Evolutionary conservation across 2,329 filamentous ascomycete species (phyloP), one percentile per base, ranked within the genome.

Genomic region (Beauveria sp.): DNA sequence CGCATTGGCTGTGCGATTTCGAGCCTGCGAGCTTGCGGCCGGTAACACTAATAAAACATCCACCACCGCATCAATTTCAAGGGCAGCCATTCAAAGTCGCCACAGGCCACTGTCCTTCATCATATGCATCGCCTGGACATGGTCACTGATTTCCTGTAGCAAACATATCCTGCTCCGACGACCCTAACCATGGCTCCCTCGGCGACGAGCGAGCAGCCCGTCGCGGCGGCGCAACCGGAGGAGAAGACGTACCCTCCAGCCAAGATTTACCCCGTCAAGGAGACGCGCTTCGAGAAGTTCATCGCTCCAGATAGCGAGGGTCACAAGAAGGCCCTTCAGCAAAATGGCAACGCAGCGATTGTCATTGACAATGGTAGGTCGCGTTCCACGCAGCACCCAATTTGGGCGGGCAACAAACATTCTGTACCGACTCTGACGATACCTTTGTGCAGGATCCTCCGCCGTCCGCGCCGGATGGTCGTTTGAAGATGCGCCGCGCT

Each of bases 291-390:
- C 68, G 83, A 86, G 64, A 80, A 80, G 63, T 80, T 75, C 60
- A 75, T 82, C 43, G 73, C 79, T 34, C 75, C 80, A 2, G 78
- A 84, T 67, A 76, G 80, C 9, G 87, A 93, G 68, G 90, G 89
- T 53, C 92, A 89, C 70, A 81, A 84, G 68, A 80, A 83, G 66
- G 92, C 90, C 63, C 80, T 83, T 55, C 76, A 83, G 61, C 76
- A 81, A 22, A 73, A 80, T 18, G 81, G 78, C 62, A 77, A 79
- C 51, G 89, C 87, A 56, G 91, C 92, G 55, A 97, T 99, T 70
- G 90, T 99, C 64, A 97, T 99, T 71, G 94, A 99, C 78, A 97
- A 97, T 88, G 94, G 92, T 96, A 77, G 30, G 44, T 54, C n/a
- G 28, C 14, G 18, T 6, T 47, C 14, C 28, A 50, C 57, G 50